Evolutionary conservation across 371 early-diverging fungal genomes (phyloP), one percentile per base, ranked within the genome.

Genomic region (Batkoa obscura): DNA sequence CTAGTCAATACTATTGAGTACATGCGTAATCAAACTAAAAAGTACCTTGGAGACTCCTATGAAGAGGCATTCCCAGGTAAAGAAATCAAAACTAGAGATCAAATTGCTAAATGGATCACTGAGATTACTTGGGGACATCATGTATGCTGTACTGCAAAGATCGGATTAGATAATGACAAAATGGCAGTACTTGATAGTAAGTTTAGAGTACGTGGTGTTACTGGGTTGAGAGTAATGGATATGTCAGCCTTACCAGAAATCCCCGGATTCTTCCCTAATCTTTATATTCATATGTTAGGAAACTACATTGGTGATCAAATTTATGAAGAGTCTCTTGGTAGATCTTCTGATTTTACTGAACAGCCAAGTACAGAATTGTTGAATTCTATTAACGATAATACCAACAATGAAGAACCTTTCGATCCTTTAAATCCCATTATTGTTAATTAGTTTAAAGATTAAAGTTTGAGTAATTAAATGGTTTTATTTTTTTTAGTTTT

Each of bases 141-240:
- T 35, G 58, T 60, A n/a, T 57, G 62, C 43, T 59, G 65, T 49
- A 64, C 65, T 23, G 56, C 60, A 43, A 50, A 64, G 17, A 68
- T 72, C 67, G 67, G 68, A 0, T 57, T 59, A 0, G 50, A 50
- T 13, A 52, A 57, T 2, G 64, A 66, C 2, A 56, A 62, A 0
- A 55, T 58, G 37, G 65, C 70, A 9, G 75, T 75, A 0, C 71
- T 67, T 12, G 69, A 71, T 54, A 15, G 43, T 30, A 61, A 66
- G 31, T 52, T 75, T 39, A 60, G 61, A 15, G 73, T 75, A 0
- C 58, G 70, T 36, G 71, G 71, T 6, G 46, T 67, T 0, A 60
- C 66, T 0, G 57, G 64, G 1, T 58, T 75, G n/a, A 58, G 75
- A 3, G 68, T 75, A 1, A 62, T 73, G 8, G 75, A 75, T 55